These are phyloP conservation scores for Coffea eugenioides DNA, from an alignment of 257 asterid genomes.

Conservation along the genomic window DNA sequence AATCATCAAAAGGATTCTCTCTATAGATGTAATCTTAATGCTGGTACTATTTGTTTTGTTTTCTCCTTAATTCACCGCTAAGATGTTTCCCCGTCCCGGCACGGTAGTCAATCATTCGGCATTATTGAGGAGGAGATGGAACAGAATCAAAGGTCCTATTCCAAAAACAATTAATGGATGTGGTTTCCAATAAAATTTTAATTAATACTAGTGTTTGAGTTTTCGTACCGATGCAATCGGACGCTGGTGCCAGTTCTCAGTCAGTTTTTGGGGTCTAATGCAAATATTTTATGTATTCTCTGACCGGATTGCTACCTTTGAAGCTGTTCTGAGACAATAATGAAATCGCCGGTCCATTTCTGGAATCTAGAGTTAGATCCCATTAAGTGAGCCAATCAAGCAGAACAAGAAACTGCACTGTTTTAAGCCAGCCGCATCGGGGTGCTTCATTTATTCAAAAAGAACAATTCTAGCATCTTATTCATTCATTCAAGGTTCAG, in stretches of 20 bases:
- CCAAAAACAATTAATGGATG: neutral
- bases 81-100: neutral
- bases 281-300: conserved; percentile 10
- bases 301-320: conserved; percentile 12
- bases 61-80: neutral
- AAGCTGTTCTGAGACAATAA: neutral
- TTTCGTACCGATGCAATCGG: neutral
- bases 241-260: neutral
- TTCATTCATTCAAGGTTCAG: no score
- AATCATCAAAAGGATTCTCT: neutral
- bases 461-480: no score
- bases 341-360: neutral
- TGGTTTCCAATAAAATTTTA: neutral
- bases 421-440: no score
- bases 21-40: neutral
- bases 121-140: conserved; percentile 6
- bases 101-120: neutral
- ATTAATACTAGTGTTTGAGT: neutral
- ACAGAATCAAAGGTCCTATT: neutral
- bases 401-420: no score
- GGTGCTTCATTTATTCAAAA: neutral
- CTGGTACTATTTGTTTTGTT: no score
- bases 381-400: neutral
- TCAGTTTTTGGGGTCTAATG: neutral
- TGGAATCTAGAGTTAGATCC: conserved; percentile 2